Evolutionary conservation across 371 early-diverging fungal genomes (phyloP).

Genomic region (Syncephalastrum sp.): DNA sequence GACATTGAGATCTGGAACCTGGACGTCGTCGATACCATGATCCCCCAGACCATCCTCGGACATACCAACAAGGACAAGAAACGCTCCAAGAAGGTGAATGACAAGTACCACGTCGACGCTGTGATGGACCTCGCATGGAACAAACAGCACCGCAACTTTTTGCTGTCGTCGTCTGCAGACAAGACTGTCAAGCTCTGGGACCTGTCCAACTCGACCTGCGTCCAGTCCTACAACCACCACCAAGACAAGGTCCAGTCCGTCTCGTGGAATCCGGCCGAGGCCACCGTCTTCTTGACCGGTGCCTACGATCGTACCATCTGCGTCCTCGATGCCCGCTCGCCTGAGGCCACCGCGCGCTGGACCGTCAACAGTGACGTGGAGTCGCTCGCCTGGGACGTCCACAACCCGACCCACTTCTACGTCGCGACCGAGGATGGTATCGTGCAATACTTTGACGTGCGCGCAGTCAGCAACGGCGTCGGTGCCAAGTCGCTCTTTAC

Average conservation of each 20-base stretch:
- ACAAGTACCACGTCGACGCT: slow-evolving; percentile 88
- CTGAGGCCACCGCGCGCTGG: slow-evolving; percentile 60
- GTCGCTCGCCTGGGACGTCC: slow-evolving; percentile 86
- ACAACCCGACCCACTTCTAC: slow-evolving; percentile 71
- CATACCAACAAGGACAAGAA: slow-evolving; percentile 62
- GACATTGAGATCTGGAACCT: slow-evolving; percentile 98
- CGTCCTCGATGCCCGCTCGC: slow-evolving; percentile 87
- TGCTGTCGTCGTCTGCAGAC: slow-evolving; percentile 93
- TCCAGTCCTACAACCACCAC: slow-evolving; percentile 82
- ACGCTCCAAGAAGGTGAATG: slow-evolving; percentile 61
- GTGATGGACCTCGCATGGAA: slow-evolving; percentile 95
- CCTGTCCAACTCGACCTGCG: slow-evolving; percentile 66
- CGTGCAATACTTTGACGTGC: slow-evolving; percentile 88
- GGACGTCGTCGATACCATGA: slow-evolving; percentile 86
- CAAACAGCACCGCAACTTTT: slow-evolving; percentile 75
- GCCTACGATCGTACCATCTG: slow-evolving; percentile 86
- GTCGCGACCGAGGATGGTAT: slow-evolving; percentile 87
- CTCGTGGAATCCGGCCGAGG: slow-evolving; percentile 86
- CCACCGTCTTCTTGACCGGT: slow-evolving; percentile 85
- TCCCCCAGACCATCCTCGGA: slow-evolving; percentile 90
- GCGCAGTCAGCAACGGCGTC: slow-evolving; percentile 35
- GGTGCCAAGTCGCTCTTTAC: slow-evolving; percentile 72
- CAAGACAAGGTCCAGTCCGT: slow-evolving; percentile 86
- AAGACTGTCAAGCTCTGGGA: slow-evolving; percentile 98
- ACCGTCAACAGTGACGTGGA: slow-evolving; percentile 88